Evolutionary conservation across 1,284 basidiomycete genomes (phyloP).

Genomic region (Moesziomyces globuligerus): DNA sequence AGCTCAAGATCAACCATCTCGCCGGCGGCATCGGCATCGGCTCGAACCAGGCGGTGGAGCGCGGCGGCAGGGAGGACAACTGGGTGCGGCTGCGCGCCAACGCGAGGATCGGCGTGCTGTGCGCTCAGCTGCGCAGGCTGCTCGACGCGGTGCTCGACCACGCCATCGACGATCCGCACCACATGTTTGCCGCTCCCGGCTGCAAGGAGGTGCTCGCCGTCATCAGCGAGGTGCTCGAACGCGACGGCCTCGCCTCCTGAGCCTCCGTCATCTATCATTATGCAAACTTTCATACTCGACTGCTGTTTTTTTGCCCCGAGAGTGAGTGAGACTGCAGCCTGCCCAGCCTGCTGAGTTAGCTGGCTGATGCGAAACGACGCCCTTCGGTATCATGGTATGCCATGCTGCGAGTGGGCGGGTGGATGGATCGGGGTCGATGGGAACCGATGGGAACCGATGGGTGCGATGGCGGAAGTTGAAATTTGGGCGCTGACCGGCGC

Average conservation of each 20-base stretch:
- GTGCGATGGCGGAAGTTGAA: background rate
- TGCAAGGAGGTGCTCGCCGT: slow-evolving; percentile 32
- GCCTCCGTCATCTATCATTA: background rate
- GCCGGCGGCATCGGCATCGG: slow-evolving; percentile 76
- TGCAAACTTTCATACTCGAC: background rate
- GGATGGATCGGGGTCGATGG: background rate
- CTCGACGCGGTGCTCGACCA: slow-evolving; percentile 35
- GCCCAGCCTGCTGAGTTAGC: too few relatives aligned
- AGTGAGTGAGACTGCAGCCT: too few relatives aligned
- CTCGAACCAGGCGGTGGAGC: slow-evolving; percentile 25
- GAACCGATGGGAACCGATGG: background rate
- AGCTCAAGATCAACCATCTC: slow-evolving; percentile 76
- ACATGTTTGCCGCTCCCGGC: slow-evolving; percentile 37
- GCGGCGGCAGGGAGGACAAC: slow-evolving; percentile 61
- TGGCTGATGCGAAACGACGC: too few relatives aligned
- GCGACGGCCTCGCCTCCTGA: slow-evolving; percentile 28
- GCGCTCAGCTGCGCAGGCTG: slow-evolving; percentile 79
- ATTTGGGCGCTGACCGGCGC: background rate
- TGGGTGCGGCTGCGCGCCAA: slow-evolving; percentile 79
- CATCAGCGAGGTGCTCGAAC: slow-evolving; percentile 30
- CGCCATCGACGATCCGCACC: slow-evolving; percentile 28
- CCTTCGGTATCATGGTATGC: too few relatives aligned
- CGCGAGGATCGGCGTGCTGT: slow-evolving; percentile 87
- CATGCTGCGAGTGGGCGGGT: too few relatives aligned
- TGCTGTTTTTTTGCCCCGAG: too few relatives aligned